Evolutionary conservation across 306 rosid species (phyloP).

Genomic region (Cucumis sativus): Cucumber_9930_V3 NC_026660.2:25536501-25537000

Average conservation of each 20-base stretch:
- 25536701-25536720: conserved; percentile 10
- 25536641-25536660: not conserved
- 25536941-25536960: conserved; percentile 53
- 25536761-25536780: conserved; percentile 92
- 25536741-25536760: conserved; percentile 62
- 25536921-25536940: conserved; percentile 89
- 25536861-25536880: conserved; percentile 63
- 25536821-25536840: conserved; percentile 81
- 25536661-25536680: not conserved
- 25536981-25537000: not conserved
- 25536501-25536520: not conserved
- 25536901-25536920: conserved; percentile 65
- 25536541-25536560: not conserved
- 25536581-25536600: not conserved
- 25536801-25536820: conserved; percentile 72
- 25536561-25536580: not conserved
- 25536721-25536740: conserved; percentile 32
- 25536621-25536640: not conserved
- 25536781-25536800: conserved; percentile 82
- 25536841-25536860: conserved; percentile 69
- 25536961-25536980: conserved; percentile 2
- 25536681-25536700: not conserved
- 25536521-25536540: not conserved
- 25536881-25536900: conserved; percentile 75
- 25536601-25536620: not conserved